Evolutionary conservation across 257 asterid genomes (phyloP), one percentile per base, ranked within the genome.

Genomic region (Rhazya stricta): DNA sequence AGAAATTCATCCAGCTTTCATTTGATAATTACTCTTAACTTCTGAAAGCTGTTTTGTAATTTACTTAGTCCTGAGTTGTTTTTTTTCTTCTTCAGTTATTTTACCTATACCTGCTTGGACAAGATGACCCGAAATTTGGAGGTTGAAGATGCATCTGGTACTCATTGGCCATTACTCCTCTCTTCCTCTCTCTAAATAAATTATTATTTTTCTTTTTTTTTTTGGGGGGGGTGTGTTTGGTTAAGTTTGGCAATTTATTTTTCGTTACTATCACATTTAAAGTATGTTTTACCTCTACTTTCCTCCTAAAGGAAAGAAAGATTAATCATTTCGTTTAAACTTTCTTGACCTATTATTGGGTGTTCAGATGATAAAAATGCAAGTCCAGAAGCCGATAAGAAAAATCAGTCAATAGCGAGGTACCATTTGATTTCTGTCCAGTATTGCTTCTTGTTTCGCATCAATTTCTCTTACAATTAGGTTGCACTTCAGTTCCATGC

Each of bases 51-150:
- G 9, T 27, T 60, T 37, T 54, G 13, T 23, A 45, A 34, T 62
- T 69, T 60, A 25, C 16, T 8, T 68, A 46, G 62, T 58, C 8
- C 53, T 74, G 58, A 36, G 50, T 43, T 8, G 37, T 16, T 77
- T 25, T 67, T n/a, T 27, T 39, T 79, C 68, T n/a, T 50, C 71
- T 79, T 27, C 89, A 94, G 98, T 73, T 92, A 88, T 79, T 92
- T 89, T 76, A 86, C 97, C 56, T 94, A 83, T 81, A 91, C 88
- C 79, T 87, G 88, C 83, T 78, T 92, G 83, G 91, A 88, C 78
- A 94, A 92, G 79, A 84, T 85, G 70, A 86, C 89, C 9, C 91
- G 87, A 76, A 85, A 82, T 23, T 79, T 89, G 86, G 96, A 85
- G 63, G 81, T 58, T 76, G 78, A 82, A 77, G 90, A 90, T 81